Percentiles rank a stretch among this genome's conserved stretches.
Conservation (phyloP, 2,329 filamentous ascomycete genomes). For the Tolypocladium album region DNA sequence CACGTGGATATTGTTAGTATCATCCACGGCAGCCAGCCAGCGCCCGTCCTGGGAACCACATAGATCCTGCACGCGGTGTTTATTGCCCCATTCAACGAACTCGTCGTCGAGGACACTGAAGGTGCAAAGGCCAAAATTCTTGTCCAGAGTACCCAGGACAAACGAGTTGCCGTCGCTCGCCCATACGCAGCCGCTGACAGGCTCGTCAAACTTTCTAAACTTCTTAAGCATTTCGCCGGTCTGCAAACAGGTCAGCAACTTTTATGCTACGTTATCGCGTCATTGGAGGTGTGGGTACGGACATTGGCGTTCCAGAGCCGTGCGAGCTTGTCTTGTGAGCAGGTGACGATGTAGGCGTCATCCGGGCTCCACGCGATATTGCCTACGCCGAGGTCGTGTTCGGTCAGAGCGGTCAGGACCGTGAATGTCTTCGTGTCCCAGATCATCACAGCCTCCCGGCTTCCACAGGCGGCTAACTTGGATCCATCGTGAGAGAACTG, state of each 20-base stretch:
- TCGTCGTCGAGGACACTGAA: conserved; percentile 57
- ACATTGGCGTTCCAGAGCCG: conserved; percentile 66
- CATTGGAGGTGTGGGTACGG: conserved; percentile 17
- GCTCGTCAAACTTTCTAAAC: conserved; percentile 65
- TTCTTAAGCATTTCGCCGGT: conserved; percentile 52
- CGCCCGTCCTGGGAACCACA: conserved; percentile 73
- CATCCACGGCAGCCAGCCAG: conserved; percentile 69
- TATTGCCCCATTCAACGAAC: conserved; percentile 55
- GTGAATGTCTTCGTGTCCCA: conserved; percentile 68
- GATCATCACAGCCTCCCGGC: conserved; percentile 64
- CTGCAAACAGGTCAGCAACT: conserved; percentile 23
- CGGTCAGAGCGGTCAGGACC: conserved; percentile 49
- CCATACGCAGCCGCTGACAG: conserved; percentile 88
- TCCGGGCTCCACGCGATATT: conserved; percentile 90
- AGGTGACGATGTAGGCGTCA: conserved; percentile 75
- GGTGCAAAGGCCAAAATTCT: conserved; percentile 53
- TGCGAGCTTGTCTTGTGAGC: conserved; percentile 62
- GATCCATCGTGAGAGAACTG: conserved; percentile 82
- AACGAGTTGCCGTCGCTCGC: conserved; percentile 66
- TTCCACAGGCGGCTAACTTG: conserved; percentile 72
- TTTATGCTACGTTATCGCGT: too few species aligned
- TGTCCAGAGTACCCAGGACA: conserved; percentile 68
- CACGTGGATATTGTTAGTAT: conserved; percentile 60
- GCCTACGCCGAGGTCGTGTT: conserved; percentile 62
- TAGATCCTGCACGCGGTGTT: conserved; percentile 72